A percentile compares a stretch with the other conserved stretches of the same genome.
phyloP scores from a whole-genome alignment of 352 stramenopile species.

The Pythium graminicola region DNA sequence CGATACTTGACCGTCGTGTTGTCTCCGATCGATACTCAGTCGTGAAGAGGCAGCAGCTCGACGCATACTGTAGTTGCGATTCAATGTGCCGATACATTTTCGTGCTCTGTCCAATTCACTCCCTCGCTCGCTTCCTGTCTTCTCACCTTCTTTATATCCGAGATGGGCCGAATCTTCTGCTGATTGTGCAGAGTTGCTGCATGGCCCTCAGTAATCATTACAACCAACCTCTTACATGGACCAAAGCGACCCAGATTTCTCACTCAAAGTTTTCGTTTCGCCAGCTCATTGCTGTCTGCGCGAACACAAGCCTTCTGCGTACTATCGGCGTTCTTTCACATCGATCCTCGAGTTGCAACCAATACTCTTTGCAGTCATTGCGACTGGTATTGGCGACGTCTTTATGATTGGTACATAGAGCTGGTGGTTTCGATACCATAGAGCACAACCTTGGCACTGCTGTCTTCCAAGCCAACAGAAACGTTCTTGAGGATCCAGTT shows the following conservation, averaged over 20 bases:
- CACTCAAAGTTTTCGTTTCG: constrained; percentile 8
- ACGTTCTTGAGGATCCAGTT: too few species aligned
- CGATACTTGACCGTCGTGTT: not conserved
- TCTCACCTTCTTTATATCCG: not conserved
- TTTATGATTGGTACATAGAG: too few species aligned
- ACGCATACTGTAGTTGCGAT: not conserved
- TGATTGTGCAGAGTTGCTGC: not conserved
- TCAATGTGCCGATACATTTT: not conserved
- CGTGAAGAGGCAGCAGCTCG: not conserved
- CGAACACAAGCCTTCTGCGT: not conserved
- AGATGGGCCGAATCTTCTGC: constrained; percentile 1
- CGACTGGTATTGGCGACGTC: constrained; percentile 4
- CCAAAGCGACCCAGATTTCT: constrained; percentile 5
- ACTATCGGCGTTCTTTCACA: not conserved
- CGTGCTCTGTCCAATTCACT: not conserved
- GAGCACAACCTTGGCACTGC: too few species aligned
- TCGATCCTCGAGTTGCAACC: too few species aligned
- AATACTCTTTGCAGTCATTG: not conserved
- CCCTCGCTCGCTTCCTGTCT: constrained; percentile 3
- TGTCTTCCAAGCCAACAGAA: too few species aligned
- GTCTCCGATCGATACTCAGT: constrained; percentile 1
- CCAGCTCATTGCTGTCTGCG: not conserved
- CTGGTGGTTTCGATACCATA: too few species aligned
- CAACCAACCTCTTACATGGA: constrained; percentile 15
- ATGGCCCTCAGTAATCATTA: constrained; percentile 2